phyloP scores from a whole-genome alignment of 768 basidiomycete genomes.

The Coprinopsis sp. region DNA sequence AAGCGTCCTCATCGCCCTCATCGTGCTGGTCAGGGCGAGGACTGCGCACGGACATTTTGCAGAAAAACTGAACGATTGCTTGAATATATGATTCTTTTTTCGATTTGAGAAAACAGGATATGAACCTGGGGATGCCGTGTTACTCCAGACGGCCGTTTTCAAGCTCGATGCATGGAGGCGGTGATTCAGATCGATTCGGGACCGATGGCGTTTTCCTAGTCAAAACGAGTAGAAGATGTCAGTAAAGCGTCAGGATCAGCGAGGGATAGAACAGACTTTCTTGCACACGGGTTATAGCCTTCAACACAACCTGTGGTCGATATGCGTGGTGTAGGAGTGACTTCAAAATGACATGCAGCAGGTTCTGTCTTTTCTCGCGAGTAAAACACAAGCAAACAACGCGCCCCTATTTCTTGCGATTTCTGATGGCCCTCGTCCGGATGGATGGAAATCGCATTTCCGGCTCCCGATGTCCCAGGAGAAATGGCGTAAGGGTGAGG shows the following conservation, averaged over 20 bases:
- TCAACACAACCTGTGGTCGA: not conserved
- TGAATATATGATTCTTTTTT: no score
- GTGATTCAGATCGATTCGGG: not conserved
- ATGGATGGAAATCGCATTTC: no score
- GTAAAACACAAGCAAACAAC: conserved; percentile 7
- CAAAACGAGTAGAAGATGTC: no score
- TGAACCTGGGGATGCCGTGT: not conserved
- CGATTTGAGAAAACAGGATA: not conserved
- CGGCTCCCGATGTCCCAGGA: no score
- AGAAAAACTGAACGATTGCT: not conserved
- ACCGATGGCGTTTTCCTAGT: not conserved
- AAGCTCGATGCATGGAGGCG: not conserved
- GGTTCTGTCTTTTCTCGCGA: no score
- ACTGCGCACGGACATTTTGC: not conserved
- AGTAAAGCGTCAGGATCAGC: no score
- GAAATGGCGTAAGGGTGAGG: not conserved
- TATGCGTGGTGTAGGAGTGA: not conserved
- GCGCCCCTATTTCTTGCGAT: not conserved
- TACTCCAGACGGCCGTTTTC: not conserved
- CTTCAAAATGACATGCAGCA: not conserved
- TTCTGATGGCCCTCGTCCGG: no score
- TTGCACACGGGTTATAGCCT: no score
- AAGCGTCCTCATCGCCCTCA: conserved; percentile 45
- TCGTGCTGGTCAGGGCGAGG: conserved; percentile 2
- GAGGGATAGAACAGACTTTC: not conserved